phyloP scores from a whole-genome alignment of 305 asterid genomes.

The Fraxinus albicans region DNA sequence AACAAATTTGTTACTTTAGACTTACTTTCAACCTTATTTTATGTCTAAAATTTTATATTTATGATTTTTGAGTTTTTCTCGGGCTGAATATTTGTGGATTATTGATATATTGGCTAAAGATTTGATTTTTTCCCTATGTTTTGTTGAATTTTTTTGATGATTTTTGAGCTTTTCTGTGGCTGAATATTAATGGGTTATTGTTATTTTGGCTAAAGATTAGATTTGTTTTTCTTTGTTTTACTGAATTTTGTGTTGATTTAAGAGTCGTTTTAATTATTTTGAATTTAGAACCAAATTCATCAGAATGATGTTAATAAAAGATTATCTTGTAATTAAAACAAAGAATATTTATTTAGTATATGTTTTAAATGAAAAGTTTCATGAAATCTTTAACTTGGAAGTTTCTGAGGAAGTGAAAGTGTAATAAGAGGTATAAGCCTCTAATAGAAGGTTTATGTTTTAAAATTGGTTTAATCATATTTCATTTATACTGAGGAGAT shows the following conservation, averaged over 20 bases:
- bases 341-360: not conserved
- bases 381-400: not conserved
- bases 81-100: not conserved
- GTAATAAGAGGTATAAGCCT: not conserved
- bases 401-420: not conserved
- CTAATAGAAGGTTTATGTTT: not conserved
- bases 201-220: not conserved
- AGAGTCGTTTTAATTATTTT: not conserved
- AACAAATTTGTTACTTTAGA: not conserved
- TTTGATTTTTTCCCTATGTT: not conserved
- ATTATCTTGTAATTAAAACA: not conserved
- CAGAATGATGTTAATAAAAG: not conserved
- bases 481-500: not conserved
- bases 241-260: not conserved
- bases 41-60: not conserved
- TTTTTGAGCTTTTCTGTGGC: not conserved
- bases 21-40: not conserved
- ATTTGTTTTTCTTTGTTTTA: not conserved
- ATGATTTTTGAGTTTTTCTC: not conserved
- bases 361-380: not conserved
- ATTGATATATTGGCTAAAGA: not conserved
- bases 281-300: not conserved
- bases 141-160: not conserved
- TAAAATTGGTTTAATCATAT: not conserved
- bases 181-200: not conserved